Conservation (phyloP, 495 filamentous ascomycete species). For the Darksidea phi region DNA sequence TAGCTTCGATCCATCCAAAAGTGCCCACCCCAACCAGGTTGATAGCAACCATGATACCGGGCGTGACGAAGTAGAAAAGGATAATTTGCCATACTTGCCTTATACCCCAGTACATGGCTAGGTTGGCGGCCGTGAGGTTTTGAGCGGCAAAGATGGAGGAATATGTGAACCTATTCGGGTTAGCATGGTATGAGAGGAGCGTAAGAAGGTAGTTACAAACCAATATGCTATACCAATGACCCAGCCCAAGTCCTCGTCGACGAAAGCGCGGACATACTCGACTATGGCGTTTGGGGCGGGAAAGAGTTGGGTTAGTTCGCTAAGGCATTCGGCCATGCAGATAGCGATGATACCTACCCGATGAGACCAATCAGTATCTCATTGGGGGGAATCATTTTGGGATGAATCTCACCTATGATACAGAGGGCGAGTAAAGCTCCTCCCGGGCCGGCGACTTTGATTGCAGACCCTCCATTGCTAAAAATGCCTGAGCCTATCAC, state of each 20-base stretch:
- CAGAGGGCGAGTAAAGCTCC: conserved; percentile 39
- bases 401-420: conserved; percentile 27
- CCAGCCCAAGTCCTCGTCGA: conserved; percentile 42
- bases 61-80: conserved; percentile 9
- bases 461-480: conserved; percentile 31
- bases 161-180: conserved; percentile 16
- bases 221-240: conserved; percentile 37
- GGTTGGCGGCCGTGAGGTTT: conserved; percentile 12
- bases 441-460: conserved; percentile 42
- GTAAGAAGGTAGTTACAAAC: neutral
- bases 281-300: conserved; percentile 43
- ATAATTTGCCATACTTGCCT: conserved; percentile 7
- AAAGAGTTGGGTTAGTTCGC: conserved; percentile 42
- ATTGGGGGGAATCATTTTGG: neutral
- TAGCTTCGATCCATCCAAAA: conserved; percentile 46
- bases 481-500: conserved; percentile 44
- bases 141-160: conserved; percentile 1
- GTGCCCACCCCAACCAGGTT: conserved; percentile 7
- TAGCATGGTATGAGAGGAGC: neutral
- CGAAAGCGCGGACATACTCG: conserved; percentile 41
- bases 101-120: conserved; percentile 12
- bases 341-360: conserved; percentile 31
- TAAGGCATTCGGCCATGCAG: conserved; percentile 43
- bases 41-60: conserved; percentile 8
- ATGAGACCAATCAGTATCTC: neutral